Evolutionary conservation across 441 rosid species (phyloP), one percentile per base, ranked within the genome.

Genomic region (Pelargonium myrrhifolium): DNA sequence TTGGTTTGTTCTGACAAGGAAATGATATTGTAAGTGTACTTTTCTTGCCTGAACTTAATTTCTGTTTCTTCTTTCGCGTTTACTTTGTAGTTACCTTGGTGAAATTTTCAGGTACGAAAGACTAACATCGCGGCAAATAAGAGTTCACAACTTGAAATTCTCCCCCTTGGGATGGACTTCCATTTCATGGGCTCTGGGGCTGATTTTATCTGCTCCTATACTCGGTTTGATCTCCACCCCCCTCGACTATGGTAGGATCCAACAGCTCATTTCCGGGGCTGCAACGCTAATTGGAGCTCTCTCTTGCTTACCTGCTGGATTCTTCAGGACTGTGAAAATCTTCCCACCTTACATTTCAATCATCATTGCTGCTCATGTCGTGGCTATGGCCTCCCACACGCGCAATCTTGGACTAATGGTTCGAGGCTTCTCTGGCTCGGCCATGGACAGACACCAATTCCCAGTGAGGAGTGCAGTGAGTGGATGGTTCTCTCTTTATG

Each of bases 161-260:
- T 85, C 92, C 10, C 75, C 89, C 5, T 73, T 85, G 12, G 84
- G 79, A 55, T 87, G 89, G 87, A 80, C 84, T 6, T 80, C 89
- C 14, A 71, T 82, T 37, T 87, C 92, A 2, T 87, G 92, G 92
- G 76, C 71, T 31, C 45, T 79, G 17, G 92, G 89, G 55, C 63
- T 87, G 63, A 15, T 80, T 68, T 59, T 87, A n/a, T 80, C 78
- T 1, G 76, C 73, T 61, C 85, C 86, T 0, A 31, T 67, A 0
- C 68, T 82, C 14, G 75, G 69, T 56, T 72, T 74, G 35, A 22
- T 83, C 17, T 80, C 89, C 49, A 65, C 40, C 68, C 74, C 72
- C 68, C 81, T 87, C 3, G 89, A 87, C 74, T 66, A 75, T 58
- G 83, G 84, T 47, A 63, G 9, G 40, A 66, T 58, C 72, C 89